Conservation (phyloP, 495 filamentous ascomycete genomes). For the Beverwykella pulmonaria region DNA sequence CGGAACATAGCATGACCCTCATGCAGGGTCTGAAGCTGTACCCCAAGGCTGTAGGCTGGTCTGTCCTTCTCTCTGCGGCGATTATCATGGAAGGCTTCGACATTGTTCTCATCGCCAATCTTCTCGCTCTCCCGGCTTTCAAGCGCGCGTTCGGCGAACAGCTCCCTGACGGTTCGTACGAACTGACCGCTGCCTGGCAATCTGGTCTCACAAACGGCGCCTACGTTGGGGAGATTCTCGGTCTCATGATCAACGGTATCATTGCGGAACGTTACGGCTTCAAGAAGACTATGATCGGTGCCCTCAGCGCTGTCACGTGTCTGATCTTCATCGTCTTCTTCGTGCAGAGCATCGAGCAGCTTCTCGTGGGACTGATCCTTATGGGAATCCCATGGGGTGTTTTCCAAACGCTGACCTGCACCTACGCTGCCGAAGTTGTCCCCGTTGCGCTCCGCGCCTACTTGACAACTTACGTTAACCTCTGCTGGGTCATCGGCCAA, state of each 20-base stretch:
- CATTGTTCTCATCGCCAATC: conserved; percentile 58
- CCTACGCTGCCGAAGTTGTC: conserved; percentile 79
- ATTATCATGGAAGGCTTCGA: conserved; percentile 71
- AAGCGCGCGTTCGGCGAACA: conserved; percentile 68
- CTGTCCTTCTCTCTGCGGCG: conserved; percentile 61
- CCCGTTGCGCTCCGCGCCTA: conserved; percentile 73
- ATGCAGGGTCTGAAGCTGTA: conserved; percentile 50
- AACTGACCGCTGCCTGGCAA: conserved; percentile 76
- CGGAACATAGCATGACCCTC: conserved; percentile 31
- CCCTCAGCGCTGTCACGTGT: conserved; percentile 64
- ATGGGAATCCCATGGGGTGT: conserved; percentile 82
- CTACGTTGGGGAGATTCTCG: conserved; percentile 70
- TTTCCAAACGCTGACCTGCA: conserved; percentile 77
- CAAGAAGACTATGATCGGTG: conserved; percentile 69
- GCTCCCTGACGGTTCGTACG: conserved; percentile 59
- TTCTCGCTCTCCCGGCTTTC: conserved; percentile 53
- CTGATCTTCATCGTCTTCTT: conserved; percentile 80
- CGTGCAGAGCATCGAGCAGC: conserved; percentile 65
- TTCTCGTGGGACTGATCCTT: conserved; percentile 74
- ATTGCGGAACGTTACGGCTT: conserved; percentile 77
- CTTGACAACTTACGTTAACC: conserved; percentile 79
- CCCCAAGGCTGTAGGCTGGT: conserved; percentile 63
- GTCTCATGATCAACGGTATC: conserved; percentile 74
- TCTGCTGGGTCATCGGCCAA: conserved; percentile 80
- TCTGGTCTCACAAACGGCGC: conserved; percentile 72